phyloP scores from a whole-genome alignment of 2,329 filamentous ascomycete species.

The Phaeosphaeriaceae sp. region DNA sequence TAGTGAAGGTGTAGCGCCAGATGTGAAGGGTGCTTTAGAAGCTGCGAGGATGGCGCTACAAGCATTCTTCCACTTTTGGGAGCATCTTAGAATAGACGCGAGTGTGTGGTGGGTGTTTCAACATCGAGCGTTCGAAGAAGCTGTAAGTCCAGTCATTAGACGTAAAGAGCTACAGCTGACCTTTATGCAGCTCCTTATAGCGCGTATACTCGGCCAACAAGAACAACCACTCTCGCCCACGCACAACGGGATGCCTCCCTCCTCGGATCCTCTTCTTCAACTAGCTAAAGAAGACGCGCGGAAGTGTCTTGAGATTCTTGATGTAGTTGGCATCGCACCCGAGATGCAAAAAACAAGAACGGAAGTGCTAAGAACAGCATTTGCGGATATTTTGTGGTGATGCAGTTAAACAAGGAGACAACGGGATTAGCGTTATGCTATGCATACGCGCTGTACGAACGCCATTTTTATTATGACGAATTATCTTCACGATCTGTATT shows the following conservation, averaged over 20 bases:
- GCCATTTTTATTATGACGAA: too few relatives aligned
- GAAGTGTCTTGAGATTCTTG: slow-evolving; percentile 55
- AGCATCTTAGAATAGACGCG: slow-evolving; percentile 72
- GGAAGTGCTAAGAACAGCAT: slow-evolving; percentile 54
- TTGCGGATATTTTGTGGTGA: slow-evolving; percentile 49
- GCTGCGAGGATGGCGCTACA: slow-evolving; percentile 77
- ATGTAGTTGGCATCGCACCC: slow-evolving; percentile 51
- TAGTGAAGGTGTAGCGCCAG: slow-evolving; percentile 58
- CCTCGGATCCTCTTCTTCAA: slow-evolving; percentile 42
- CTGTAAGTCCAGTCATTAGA: slow-evolving; percentile 59
- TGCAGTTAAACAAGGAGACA: neutral
- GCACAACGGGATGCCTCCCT: slow-evolving; percentile 32
- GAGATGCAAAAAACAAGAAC: slow-evolving; percentile 58
- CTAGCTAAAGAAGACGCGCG: slow-evolving; percentile 53
- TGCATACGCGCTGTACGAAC: too few relatives aligned
- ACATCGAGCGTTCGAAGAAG: slow-evolving; percentile 79
- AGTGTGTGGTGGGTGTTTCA: slow-evolving; percentile 87
- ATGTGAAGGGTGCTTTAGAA: slow-evolving; percentile 73
- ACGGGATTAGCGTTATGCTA: too few relatives aligned
- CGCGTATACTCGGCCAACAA: slow-evolving; percentile 47
- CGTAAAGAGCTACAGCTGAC: neutral
- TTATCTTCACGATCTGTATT: too few relatives aligned
- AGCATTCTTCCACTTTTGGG: slow-evolving; percentile 76
- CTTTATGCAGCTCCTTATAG: slow-evolving; percentile 44
- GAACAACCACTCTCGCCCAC: slow-evolving; percentile 38